Base-by-base conservation (phyloP, 768 basidiomycete species). In the Leccinellum rugosiceps region DNA sequence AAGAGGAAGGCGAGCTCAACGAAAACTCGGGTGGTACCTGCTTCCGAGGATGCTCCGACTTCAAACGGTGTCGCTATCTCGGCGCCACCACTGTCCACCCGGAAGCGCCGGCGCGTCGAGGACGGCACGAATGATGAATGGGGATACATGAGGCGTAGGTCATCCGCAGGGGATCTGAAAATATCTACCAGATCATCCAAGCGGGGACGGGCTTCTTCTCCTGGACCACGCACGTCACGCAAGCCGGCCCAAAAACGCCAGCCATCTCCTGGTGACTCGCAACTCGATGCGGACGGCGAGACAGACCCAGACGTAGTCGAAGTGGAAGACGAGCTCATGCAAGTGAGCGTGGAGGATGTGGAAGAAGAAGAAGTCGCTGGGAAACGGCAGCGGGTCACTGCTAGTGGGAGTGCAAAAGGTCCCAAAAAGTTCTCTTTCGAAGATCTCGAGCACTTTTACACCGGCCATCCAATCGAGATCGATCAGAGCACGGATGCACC, bases 241-340 rank as follows among this genome's bases (percentile, higher is more conserved):
- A 72, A 59, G 46, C 28, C 60, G 5, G 51, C 60, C 3, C 30
- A 51, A 0, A 61, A 57, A 55, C 68, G 65, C n/a, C 47, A 55
- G 2, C 57, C 65, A 34, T 72, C 72, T 32, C 49, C 31, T 30
- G 63, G 65, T 9, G 63, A 72, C 49, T 72, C 71, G 19, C 72
- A 72, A 41, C 65, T 68, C 17, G 71, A 72, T 15, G 71, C 72
- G 30, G 71, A 72, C 57, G 71, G 73, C 30, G 64, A 64, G 41
- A 64, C 67, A 19, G 72, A 75, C 50, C 66, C 71, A 25, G 77
- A 78, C 50, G 63, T 68, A 15, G 66, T 73, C 28, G 77, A 76
- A 11, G 76, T 79, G 53, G 72, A 69, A 50, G 71, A 71, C 26
- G 67, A 66, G 38, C 65, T 70, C 48, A 69, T 72, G 66, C 63